Evolutionary conservation across 257 asterid species (phyloP), one percentile per base, ranked within the genome.

Genomic region (Solanum neorickii): DNA sequence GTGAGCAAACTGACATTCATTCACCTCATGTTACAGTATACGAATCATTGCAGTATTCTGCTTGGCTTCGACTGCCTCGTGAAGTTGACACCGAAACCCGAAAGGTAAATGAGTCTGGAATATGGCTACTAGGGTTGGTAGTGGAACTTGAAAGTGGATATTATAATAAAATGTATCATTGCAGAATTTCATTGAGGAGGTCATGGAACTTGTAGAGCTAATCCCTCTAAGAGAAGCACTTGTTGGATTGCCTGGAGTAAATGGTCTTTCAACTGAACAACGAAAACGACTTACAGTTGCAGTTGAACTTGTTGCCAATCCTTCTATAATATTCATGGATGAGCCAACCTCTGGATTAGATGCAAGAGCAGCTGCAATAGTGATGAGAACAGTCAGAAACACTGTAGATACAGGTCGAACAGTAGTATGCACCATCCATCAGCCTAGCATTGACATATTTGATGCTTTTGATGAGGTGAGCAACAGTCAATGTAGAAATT

Each of bases 321-420:
- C 99, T 3, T 95, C 98, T n/a, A 95, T 96, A 39, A 96, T 96
- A 84, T 95, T 96, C 92, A 93, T 96, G 99, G 99, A 96, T 74
- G 99, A 96, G 91, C 99, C 99, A 37, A 96, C 99, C 18, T 94
- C 98, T 2, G 99, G 98, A 77, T 95, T 96, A 33, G 99, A 96
- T 89, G 99, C 99, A 14, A 90, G 99, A 62, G 98, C 99, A 7
- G 99, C 98, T 87, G 99, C 98, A 7, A 94, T 96, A 27, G 98
- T 96, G 29, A 96, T 96, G 99, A 95, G 99, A 88, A 96, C 99
- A 1, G 98, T 95, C 74, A 92, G 98, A 82, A 95, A 96, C 92
- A 96, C 99, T 1, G 98, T 96, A 65, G 98, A 96, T 69, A 95
- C 99, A 20, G 98, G 98, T 46, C 88, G 98, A 80, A 96, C 99